phyloP scores from a whole-genome alignment of 2,329 filamentous ascomycete genomes.

The Pezicula neosporulosa region DNA sequence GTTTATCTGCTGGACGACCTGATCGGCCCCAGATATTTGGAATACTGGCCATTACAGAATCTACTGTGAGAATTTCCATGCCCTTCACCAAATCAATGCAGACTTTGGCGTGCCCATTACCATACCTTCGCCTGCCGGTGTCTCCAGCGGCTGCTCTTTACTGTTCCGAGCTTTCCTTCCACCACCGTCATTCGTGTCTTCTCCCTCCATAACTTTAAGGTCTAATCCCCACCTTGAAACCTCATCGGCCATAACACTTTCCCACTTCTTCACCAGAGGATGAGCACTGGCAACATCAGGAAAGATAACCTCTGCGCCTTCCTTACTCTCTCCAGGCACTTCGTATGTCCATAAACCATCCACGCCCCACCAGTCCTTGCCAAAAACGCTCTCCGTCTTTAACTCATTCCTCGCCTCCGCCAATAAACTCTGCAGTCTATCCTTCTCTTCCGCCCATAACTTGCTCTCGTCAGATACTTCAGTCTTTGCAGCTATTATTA shows the following conservation, averaged over 20 bases:
- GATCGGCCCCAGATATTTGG: too few species aligned
- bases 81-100: conserved; percentile 19
- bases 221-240: conserved; percentile 37
- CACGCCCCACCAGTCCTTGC: conserved; percentile 59
- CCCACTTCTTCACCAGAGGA: conserved; percentile 65
- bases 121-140: not conserved
- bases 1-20: too few species aligned
- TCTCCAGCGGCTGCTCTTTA: not conserved
- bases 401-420: conserved; percentile 56
- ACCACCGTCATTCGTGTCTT: conserved; percentile 1
- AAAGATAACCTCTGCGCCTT: conserved; percentile 46
- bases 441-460: conserved; percentile 10
- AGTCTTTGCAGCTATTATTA: conserved; percentile 28
- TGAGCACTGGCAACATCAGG: conserved; percentile 63
- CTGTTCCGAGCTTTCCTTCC: not conserved
- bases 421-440: conserved; percentile 32
- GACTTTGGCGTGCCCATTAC: conserved; percentile 12
- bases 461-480: not conserved
- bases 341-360: conserved; percentile 71
- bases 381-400: conserved; percentile 59
- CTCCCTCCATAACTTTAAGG: conserved; percentile 21
- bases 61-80: too few species aligned
- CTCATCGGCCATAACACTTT: conserved; percentile 36
- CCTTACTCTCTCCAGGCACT: conserved; percentile 38
- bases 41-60: too few species aligned